A percentile compares a stretch with the other conserved stretches of the same genome.
Conservation (phyloP, 495 filamentous ascomycete genomes). For the Bombardia bombarda region DNA sequence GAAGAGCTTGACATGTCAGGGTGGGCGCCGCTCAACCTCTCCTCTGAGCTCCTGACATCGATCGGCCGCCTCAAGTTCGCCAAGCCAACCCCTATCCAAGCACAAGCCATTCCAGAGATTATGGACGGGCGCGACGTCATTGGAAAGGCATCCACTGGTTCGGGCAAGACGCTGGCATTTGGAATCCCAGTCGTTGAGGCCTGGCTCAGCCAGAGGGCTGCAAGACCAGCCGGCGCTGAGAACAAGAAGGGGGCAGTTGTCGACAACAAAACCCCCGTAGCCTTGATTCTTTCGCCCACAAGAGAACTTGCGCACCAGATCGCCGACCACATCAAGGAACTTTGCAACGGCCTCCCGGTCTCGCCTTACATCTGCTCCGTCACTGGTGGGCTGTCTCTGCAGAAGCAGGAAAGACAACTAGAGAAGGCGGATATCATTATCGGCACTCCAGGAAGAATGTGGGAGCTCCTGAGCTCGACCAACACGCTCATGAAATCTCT, state of each 20-base stretch:
- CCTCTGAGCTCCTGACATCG: slow-evolving; percentile 57
- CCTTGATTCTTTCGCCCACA: slow-evolving; percentile 86
- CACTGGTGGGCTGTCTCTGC: slow-evolving; percentile 83
- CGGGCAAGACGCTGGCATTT: slow-evolving; percentile 78
- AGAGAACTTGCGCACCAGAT: slow-evolving; percentile 91
- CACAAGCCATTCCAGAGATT: slow-evolving; percentile 69
- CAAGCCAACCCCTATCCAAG: slow-evolving; percentile 75
- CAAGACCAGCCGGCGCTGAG: slow-evolving; percentile 16
- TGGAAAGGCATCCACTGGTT: slow-evolving; percentile 75
- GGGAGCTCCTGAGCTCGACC: slow-evolving; percentile 78
- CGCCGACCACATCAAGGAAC: slow-evolving; percentile 64
- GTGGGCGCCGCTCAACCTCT: slow-evolving; percentile 68
- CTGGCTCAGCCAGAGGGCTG: slow-evolving; percentile 40
- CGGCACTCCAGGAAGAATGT: slow-evolving; percentile 85
- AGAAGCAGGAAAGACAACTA: slow-evolving; percentile 84
- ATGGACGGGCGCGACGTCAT: slow-evolving; percentile 66
- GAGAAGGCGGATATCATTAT: slow-evolving; percentile 75
- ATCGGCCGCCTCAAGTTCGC: slow-evolving; percentile 69
- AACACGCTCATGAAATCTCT: slow-evolving; percentile 50
- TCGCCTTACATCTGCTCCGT: slow-evolving; percentile 67
- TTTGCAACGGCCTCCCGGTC: slow-evolving; percentile 55
- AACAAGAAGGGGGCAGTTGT: slow-evolving; percentile 9
- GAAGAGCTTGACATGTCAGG: slow-evolving; percentile 56
- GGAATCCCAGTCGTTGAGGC: slow-evolving; percentile 69
- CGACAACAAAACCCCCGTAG: slow-evolving; percentile 50